Evolutionary conservation across 2,329 filamentous ascomycete genomes (phyloP), one percentile per base, ranked within the genome.

Genomic region (Colletotrichum coccodes): DNA sequence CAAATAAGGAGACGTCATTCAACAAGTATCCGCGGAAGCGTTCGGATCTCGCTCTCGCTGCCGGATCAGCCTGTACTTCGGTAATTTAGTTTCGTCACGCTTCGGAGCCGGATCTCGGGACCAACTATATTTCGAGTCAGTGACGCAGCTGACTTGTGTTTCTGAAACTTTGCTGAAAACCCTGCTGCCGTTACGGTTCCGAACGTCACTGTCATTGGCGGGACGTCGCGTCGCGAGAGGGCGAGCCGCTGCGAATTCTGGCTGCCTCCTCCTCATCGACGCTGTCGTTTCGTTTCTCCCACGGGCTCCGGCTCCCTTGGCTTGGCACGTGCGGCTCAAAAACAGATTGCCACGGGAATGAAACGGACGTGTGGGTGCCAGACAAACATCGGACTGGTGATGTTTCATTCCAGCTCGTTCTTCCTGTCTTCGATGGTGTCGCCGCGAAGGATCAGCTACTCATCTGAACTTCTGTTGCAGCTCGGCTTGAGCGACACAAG

Each of bases 191-290:
- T 36, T 66, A 11, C 49, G 54, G 66, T 40, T 8, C 62, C 66
- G 54, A 60, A 28, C 42, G 8, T 40, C 9, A n/a, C 9, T 28
- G 16, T 14, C 40, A 23, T 36, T 47, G 61, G 61, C 54, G 32
- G 32, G 34, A 36, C n/a, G 60, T 68, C 61, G 65, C 65, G 61
- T 68, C 54, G 54, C 65, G 61, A 68, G 46, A 23, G 21, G 46
- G n/a, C 34, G 46, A 38, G 9, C 40, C 38, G n/a, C 16, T 16
- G 23, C 16, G 5, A 18, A 38, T 46, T 30, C n/a, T 32, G 34
- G 3, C 16, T 9, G 18, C n/a, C 18, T 21, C 28, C 14, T 34
- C 32, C 44, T 36, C 16, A 6, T 32, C 44, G n/a, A n/a, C n/a
- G n/a, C 60, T 46, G 21, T 23, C 36, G 46, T 21, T 21, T 21